These are phyloP conservation scores for Xylaria venustula DNA, from an alignment of 495 filamentous ascomycete species.

Conservation along the genomic window DNA sequence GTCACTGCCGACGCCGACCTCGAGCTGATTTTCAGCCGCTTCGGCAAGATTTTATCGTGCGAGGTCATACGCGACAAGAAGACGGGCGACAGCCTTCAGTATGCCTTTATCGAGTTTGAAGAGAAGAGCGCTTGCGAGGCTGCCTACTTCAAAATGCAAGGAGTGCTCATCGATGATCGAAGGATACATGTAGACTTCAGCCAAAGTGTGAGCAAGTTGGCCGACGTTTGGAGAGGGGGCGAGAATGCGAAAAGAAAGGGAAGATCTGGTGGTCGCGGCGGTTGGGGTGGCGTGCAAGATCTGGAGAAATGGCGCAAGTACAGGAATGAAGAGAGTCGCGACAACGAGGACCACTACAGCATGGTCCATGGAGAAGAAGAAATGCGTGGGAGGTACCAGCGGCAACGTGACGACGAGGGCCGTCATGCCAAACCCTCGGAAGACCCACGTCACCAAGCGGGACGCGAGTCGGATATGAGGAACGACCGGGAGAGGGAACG, in stretches of 20 bases:
- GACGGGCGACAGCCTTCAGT: constrained; percentile 92
- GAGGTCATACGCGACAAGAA: constrained; percentile 95
- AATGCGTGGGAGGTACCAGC: constrained; percentile 46
- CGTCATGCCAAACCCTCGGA: not conserved
- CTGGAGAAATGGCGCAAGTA: constrained; percentile 92
- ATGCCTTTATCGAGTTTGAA: constrained; percentile 97
- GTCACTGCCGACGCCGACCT: constrained; percentile 94
- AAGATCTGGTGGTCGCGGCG: constrained; percentile 87
- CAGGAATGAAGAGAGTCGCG: constrained; percentile 60
- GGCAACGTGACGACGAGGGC: constrained; percentile 17
- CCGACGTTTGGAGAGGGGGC: constrained; percentile 83
- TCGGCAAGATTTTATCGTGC: constrained; percentile 91
- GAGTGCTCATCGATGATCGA: constrained; percentile 93
- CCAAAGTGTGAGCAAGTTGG: constrained; percentile 88
- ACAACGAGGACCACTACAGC: constrained; percentile 55
- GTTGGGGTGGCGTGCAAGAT: constrained; percentile 84
- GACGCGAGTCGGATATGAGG: constrained; percentile 12
- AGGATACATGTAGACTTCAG: constrained; percentile 99
- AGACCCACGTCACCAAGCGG: not conserved
- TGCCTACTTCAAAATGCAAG: constrained; percentile 98
- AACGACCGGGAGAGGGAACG: constrained; percentile 19
- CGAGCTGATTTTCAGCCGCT: constrained; percentile 93
- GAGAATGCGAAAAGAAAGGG: constrained; percentile 84
- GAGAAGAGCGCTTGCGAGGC: constrained; percentile 90
- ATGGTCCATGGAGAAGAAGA: constrained; percentile 85